Evolutionary conservation across 2,329 filamentous ascomycete species (phyloP).

Genomic region (Penicillium sp.): DNA sequence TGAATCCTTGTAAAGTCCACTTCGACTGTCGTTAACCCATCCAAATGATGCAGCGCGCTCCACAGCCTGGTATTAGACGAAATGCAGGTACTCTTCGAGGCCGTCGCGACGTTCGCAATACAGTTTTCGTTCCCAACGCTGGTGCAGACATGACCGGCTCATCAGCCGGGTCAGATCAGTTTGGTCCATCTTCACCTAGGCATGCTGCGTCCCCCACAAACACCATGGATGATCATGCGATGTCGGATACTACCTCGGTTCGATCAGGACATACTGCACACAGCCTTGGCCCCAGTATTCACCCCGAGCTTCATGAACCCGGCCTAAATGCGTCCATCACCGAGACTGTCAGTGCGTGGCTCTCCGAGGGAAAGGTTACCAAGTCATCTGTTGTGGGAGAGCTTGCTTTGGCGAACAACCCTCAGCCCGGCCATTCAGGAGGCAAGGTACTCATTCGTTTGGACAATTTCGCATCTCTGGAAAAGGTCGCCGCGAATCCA

Average conservation of each 20-base stretch:
- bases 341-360: slow-evolving; percentile 81
- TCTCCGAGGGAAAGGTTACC: slow-evolving; percentile 66
- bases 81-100: slow-evolving; percentile 75
- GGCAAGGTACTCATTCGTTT: slow-evolving; percentile 65
- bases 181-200: slow-evolving; percentile 33
- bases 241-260: slow-evolving; percentile 84
- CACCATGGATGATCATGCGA: slow-evolving; percentile 58
- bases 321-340: slow-evolving; percentile 86
- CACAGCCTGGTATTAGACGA: slow-evolving; percentile 52
- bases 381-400: slow-evolving; percentile 76
- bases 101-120: slow-evolving; percentile 85
- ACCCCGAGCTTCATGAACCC: slow-evolving; percentile 72
- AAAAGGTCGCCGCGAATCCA: slow-evolving; percentile 89
- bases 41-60: slow-evolving; percentile 36
- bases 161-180: slow-evolving; percentile 21
- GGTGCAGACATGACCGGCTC: slow-evolving; percentile 29
- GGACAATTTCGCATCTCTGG: slow-evolving; percentile 80
- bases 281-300: slow-evolving; percentile 61
- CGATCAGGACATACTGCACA: slow-evolving; percentile 78
- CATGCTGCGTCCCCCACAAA: slow-evolving; percentile 47
- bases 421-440: slow-evolving; percentile 28
- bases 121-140: slow-evolving; percentile 65
- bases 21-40: neutral
- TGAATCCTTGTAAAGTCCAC: neutral
- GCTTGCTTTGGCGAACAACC: slow-evolving; percentile 78